Percentiles rank a stretch among this genome's conserved stretches.
These are phyloP conservation scores for Truncatella angustata DNA, from an alignment of 2,329 filamentous ascomycete species.

Conservation along the genomic window DNA sequence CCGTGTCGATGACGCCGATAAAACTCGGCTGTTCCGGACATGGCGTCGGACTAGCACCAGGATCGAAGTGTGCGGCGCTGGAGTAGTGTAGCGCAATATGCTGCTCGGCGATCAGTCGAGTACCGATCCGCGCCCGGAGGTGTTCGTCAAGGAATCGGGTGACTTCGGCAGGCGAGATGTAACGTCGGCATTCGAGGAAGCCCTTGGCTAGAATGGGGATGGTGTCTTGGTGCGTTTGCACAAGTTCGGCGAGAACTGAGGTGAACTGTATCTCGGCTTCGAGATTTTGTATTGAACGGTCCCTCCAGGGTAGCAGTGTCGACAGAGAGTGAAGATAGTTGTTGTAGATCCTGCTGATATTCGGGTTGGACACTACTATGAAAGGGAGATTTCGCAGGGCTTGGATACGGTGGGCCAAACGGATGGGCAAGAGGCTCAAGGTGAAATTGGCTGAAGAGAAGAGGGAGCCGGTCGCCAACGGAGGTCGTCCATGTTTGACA, in stretches of 20 bases:
- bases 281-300: conserved; percentile 66
- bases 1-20: conserved; percentile 94
- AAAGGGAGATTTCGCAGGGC: conserved; percentile 91
- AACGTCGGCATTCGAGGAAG: conserved; percentile 89
- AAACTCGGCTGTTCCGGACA: conserved; percentile 62
- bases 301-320: conserved; percentile 80
- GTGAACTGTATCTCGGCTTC: conserved; percentile 92
- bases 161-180: conserved; percentile 80
- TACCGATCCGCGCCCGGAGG: conserved; percentile 89
- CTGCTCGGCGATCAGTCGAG: conserved; percentile 90
- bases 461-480: conserved; percentile 75
- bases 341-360: conserved; percentile 90
- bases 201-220: conserved; percentile 90
- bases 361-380: conserved; percentile 97
- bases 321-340: conserved; percentile 95
- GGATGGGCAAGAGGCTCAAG: conserved; percentile 84
- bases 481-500: conserved; percentile 81
- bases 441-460: conserved; percentile 95
- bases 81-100: conserved; percentile 85
- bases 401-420: conserved; percentile 90
- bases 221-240: conserved; percentile 90
- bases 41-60: conserved; percentile 46
- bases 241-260: conserved; percentile 89
- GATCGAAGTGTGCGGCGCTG: conserved; percentile 67
- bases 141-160: conserved; percentile 92